Percentiles rank a stretch among this genome's conserved stretches.
Evolutionary conservation across 2,329 filamentous ascomycete genomes (phyloP).

Genomic region (Plectosphaerella cucumerina): DNA sequence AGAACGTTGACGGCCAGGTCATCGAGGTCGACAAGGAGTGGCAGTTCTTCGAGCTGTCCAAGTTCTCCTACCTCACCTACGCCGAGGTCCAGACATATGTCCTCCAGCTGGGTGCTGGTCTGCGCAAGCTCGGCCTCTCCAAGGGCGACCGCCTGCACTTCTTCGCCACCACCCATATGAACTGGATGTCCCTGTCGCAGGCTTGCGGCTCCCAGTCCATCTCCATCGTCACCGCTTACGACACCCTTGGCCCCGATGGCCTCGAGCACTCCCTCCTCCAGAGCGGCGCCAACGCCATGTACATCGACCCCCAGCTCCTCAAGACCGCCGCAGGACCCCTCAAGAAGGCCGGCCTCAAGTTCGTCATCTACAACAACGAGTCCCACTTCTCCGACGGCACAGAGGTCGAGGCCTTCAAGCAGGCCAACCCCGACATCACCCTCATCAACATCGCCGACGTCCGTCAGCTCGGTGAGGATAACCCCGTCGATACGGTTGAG

Average conservation of each 20-base stretch:
- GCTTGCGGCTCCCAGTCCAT: constrained; percentile 77
- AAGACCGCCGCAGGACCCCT: constrained; percentile 55
- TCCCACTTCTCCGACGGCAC: constrained; percentile 45
- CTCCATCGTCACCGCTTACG: constrained; percentile 90
- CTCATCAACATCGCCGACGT: constrained; percentile 54
- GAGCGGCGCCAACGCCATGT: constrained; percentile 78
- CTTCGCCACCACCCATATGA: constrained; percentile 72
- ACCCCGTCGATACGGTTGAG: constrained; percentile 66
- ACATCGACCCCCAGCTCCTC: constrained; percentile 76
- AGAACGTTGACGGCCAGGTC: constrained; percentile 77
- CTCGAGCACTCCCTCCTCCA: constrained; percentile 82
- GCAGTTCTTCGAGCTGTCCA: constrained; percentile 81
- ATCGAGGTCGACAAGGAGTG: constrained; percentile 84
- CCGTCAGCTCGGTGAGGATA: constrained; percentile 56
- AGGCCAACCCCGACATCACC: constrained; percentile 48
- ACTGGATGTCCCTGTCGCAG: constrained; percentile 83
- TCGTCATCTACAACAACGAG: constrained; percentile 59
- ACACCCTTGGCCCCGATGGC: constrained; percentile 81
- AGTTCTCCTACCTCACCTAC: constrained; percentile 74
- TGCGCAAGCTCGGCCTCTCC: constrained; percentile 69
- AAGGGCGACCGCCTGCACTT: constrained; percentile 71
- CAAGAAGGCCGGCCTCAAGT: constrained; percentile 52
- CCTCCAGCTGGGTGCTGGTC: constrained; percentile 65
- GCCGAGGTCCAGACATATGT: constrained; percentile 70
- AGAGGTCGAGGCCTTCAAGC: constrained; percentile 52